phyloP scores from a whole-genome alignment of 345 rosid genomes.

The Excoecaria cochinchinensis region DNA sequence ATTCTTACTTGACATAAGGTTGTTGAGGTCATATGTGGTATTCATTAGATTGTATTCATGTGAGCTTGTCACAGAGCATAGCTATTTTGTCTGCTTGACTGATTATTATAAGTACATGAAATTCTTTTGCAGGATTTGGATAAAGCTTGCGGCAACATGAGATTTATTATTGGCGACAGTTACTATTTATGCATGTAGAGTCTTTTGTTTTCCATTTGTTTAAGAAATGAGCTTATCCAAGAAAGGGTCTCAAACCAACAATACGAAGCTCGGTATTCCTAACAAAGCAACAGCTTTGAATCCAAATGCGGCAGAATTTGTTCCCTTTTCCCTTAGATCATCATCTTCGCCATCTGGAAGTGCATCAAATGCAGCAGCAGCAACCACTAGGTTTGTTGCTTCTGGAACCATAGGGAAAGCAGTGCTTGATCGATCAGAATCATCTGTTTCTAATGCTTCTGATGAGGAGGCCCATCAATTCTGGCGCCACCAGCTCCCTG shows the following conservation, averaged over 20 bases:
- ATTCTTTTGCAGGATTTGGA: constrained; percentile 64
- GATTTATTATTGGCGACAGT: constrained; percentile 9
- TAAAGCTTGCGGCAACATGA: constrained; percentile 27
- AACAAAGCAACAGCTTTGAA: constrained; percentile 74
- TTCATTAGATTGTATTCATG: constrained; percentile 18
- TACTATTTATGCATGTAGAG: constrained; percentile 30
- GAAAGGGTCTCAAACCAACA: constrained; percentile 63
- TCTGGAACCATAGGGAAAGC: constrained; percentile 61
- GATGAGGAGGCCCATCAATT: constrained; percentile 92
- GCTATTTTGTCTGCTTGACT: constrained; percentile 5
- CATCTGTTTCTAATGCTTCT: constrained; percentile 70
- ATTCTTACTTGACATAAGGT: constrained; percentile 10
- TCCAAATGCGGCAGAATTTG: constrained; percentile 94
- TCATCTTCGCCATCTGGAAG: constrained; percentile 52
- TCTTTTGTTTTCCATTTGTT: constrained; percentile 28
- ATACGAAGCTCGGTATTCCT: constrained; percentile 48
- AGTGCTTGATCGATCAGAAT: constrained; percentile 66
- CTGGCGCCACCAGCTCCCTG: constrained; percentile 95
- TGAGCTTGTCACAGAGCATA: constrained; percentile 5
- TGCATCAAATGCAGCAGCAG: constrained; percentile 41
- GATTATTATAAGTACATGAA: constrained; percentile 8
- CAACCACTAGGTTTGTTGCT: constrained; percentile 44
- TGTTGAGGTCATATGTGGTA: constrained; percentile 18
- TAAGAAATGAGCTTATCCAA: constrained; percentile 83
- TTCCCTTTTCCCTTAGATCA: constrained; percentile 73